Base-by-base conservation (phyloP, 805 yeast genomes). In the Zygoascus biomembranicola region DNA sequence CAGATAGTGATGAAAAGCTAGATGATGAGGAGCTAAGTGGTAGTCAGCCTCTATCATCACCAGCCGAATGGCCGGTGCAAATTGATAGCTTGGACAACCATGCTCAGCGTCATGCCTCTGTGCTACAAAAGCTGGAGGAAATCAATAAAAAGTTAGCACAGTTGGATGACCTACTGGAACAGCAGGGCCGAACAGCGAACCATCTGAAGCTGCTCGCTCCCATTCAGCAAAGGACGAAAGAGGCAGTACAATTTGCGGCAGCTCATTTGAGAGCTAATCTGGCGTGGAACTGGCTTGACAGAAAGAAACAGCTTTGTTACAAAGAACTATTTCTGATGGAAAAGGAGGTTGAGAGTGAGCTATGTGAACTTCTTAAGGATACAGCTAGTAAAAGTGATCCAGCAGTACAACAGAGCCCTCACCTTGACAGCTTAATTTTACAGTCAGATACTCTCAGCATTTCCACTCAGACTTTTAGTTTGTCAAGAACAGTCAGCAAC, bases 241-340 rank as follows among this genome's bases (percentile, higher is more conserved):
- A 80, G 19, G 62, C 68, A 5, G 57, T 84, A 19, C 63, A 71
- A 11, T 65, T 69, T 28, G 72, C 80, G 2, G 74, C 77, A 19
- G 75, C 76, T 45, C 69, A 75, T 54, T 64, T 80, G 55, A 72
- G 76, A n/a, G 73, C 79, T 26, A 75, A 77, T 56, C 64, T 82
- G 46, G 83, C 81, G 55, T 78, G 82, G 80, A 65, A 77, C 39
- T 75, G 81, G 74, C 76, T 76, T 54, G 85, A 83, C 54, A 66
- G 75, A 13, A 72, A 76, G 52, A 71, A 79, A 48, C 71, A 73
- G 46, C 65, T 65, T 26, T 70, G 74, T 26, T 77, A 77, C 62
- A 57, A 69, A 14, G 66, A 66, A 39, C 65, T 77, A 16, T 61
- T 75, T 50, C 62, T 56, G 32, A 57, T 59, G 53, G 73, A 69